Evolutionary conservation across 192 early-diverging fungal species (phyloP), one percentile per base, ranked within the genome.

Genomic region (Gamsiella multidivaricata): DNA sequence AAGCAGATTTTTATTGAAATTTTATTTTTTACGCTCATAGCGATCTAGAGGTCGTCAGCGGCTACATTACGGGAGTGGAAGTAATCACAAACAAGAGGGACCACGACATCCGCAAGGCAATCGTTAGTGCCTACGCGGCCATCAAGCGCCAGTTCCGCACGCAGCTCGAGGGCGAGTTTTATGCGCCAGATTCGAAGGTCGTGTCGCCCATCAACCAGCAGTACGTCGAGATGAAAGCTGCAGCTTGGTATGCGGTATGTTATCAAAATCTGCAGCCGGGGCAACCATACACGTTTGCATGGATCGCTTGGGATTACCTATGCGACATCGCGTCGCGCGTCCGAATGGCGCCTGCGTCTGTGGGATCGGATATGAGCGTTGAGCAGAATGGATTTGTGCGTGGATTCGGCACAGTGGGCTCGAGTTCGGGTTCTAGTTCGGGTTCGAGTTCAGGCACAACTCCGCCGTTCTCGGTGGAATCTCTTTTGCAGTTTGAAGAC

Each of bases 231-330:
- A 78, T 61, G 14, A 89, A 88, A 54, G 89, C 87, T 0, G 84
- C 76, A 5, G 89, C 92, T 0, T 93, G 92, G 92, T 92, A 93
- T 53, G 85, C 89, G 36, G 92, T 86, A 14, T 88, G 88, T 2
- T 93, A 93, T 69, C 83, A 87, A 31, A 53, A 64, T 28, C 34
- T 69, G 17, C 53, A 59, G 10, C 47, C 50, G 18, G 66, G 49
- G 1, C 74, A 78, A 20, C 34, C 66, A 0, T 78, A 78, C 17
- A 58, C 74, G 1, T 78, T 78, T 69, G 65, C 65, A 8, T 78
- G 74, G 74, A 42, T 78, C 9, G 74, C 54, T 5, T 78, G 65
- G 65, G 65, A 78, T 14, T 15, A 61, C 20, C 41, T 78, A 1
- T 78, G 74, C 37, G 41, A 58, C 8, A 43, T 78, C 2, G 74